Conservation (phyloP, 225 moss, liverwort and hornwort species). For the Sphagnum tenellum region DNA sequence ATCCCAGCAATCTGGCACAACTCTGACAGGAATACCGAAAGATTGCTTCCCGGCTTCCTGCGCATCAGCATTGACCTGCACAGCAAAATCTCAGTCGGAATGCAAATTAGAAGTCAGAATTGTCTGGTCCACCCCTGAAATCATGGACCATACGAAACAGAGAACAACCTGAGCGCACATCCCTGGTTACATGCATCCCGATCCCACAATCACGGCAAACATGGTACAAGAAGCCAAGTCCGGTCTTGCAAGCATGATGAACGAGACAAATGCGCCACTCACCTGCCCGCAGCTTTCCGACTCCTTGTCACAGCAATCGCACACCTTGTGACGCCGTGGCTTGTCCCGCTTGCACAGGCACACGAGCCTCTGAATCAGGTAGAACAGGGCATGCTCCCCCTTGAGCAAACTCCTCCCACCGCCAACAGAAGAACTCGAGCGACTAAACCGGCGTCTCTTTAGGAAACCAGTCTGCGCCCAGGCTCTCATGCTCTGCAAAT, state of each 20-base stretch:
- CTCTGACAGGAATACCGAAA: conserved; percentile 58
- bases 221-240: too few species aligned
- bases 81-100: neutral
- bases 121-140: too few species aligned
- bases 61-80: conserved; percentile 38
- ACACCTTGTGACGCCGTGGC: conserved; percentile 28
- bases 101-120: too few species aligned
- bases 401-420: conserved; percentile 6
- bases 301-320: conserved; percentile 4
- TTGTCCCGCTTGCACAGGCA: conserved; percentile 38
- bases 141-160: too few species aligned
- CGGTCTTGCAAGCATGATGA: too few species aligned
- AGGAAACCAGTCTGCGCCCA: conserved; percentile 9
- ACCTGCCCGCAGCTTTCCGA: too few species aligned
- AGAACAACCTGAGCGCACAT: too few species aligned
- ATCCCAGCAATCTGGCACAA: conserved; percentile 69
- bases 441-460: conserved; percentile 2
- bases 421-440: neutral
- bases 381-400: conserved; percentile 13
- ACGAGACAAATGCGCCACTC: too few species aligned
- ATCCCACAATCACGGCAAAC: neutral
- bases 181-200: neutral
- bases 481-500: conserved; percentile 6
- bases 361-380: conserved; percentile 37
- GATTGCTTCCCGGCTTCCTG: conserved; percentile 52